phyloP scores from a whole-genome alignment of 2,329 filamentous ascomycete species.

The Arthroderma uncinatum region DNA sequence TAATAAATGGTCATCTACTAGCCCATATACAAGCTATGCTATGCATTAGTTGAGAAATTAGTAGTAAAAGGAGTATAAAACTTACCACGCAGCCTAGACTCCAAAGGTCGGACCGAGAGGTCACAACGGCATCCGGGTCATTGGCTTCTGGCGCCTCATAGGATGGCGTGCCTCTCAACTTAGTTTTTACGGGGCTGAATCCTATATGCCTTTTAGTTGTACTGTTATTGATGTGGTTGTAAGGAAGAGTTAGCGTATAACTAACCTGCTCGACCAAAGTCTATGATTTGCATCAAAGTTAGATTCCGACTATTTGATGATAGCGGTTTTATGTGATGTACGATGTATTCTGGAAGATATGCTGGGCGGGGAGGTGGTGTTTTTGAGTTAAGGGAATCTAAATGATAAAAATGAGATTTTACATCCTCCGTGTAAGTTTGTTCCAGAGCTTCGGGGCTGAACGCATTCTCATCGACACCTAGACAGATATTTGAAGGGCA shows the following conservation, averaged over 20 bases:
- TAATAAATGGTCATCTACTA: background rate
- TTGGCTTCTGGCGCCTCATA: background rate
- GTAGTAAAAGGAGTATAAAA: background rate
- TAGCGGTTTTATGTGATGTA: background rate
- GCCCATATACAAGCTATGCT: background rate
- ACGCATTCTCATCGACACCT: slow-evolving; percentile 7
- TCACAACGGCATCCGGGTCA: background rate
- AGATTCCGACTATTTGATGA: slow-evolving; percentile 8
- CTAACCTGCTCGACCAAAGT: slow-evolving; percentile 12
- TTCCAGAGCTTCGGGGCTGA: background rate
- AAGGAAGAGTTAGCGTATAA: background rate
- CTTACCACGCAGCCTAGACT: slow-evolving; percentile 10
- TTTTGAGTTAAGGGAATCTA: background rate
- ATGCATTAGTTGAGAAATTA: background rate
- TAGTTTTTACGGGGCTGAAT: background rate
- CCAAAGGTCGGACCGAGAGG: slow-evolving; percentile 7
- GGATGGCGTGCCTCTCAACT: background rate
- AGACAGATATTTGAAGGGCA: slow-evolving; percentile 8
- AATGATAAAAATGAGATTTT: background rate
- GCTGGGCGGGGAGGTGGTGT: slow-evolving; percentile 1
- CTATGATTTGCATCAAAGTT: slow-evolving; percentile 10
- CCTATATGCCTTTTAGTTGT: background rate
- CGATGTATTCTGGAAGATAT: slow-evolving; percentile 10
- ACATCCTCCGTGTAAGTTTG: slow-evolving; percentile 7
- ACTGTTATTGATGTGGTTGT: no score